Evolutionary conservation across 768 basidiomycete species (phyloP), one percentile per base, ranked within the genome.

Genomic region (Rhizopogon sp.): DNA sequence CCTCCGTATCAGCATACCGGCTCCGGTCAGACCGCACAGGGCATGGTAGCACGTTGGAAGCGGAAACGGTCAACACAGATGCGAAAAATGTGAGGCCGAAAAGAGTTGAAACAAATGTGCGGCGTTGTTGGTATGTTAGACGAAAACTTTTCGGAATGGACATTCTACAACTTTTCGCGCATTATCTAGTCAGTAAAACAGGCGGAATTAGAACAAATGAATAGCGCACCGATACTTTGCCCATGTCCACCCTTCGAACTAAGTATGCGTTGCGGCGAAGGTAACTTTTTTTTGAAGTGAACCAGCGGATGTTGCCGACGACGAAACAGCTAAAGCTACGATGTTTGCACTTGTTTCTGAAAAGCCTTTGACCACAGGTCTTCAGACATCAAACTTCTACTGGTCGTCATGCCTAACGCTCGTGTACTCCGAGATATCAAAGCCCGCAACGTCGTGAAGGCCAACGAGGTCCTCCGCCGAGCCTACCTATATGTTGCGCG

Each of bases 401-500:
- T 49, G 58, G 61, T 53, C 56, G 59, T 58, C 62, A 74, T 64
- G 70, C 69, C 72, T 47, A 78, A 79, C 60, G 70, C 71, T 53
- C 77, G 79, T 55, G 78, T 92, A 51, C 69, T 90, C 46, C 83
- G 90, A 66, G 90, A 93, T 69, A 81, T 90, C 53, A 88, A 88
- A 62, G 88, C 87, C 22, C 86, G 90, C 50, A 66, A 79, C 17
- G 83, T 84, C 56, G 87, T 92, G 56, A 73, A 75, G 56, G 80
- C 80, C 43, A 85, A 86, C 66, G 96, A 98, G 69, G 77, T 96
- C 45, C 76, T 85, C 29, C 85, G 95, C 17, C 79, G 92, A 43
- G 95, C 96, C 0, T 95, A 96, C 70, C 84, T 98, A 49, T 93
- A 85, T 71, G 89, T 98, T 61, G 93, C 95, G 22, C 83, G 96